Evolutionary conservation across 1,139 yeast genomes (phyloP), one percentile per base, ranked within the genome.

Genomic region (Debaryomyces nepalensis): DNA sequence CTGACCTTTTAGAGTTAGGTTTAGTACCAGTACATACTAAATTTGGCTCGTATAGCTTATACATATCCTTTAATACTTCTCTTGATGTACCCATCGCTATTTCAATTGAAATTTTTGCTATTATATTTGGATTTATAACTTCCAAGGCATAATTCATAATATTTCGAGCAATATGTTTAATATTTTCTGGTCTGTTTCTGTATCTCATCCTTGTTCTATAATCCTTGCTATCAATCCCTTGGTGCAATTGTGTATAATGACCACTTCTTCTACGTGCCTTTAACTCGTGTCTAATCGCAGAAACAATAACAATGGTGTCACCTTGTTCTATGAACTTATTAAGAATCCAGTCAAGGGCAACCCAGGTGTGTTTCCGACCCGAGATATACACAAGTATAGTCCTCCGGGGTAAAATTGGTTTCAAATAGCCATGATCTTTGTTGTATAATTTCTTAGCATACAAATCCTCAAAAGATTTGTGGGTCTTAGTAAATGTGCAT

Each of bases 311-410:
- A 2, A 86, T 63, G 6, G 81, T 74, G 57, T 86, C 95, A 5
- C 88, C 87, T 52, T 81, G 66, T 49, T 77, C 80, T 9, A 82
- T 58, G 12, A 82, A 64, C 33, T 68, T 64, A 33, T 66, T 68
- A 44, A 85, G 61, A 3, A 78, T 65, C 85, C 87, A 86, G 58
- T 86, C 95, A 37, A 86, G 63, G 0, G 89, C 83, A 3, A 84
- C 88, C 93, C 95, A 86, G 0, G 93, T 84, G 61, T 85, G 91
- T 35, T 69, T 74, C 46, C 91, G 68, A 1, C 89, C 95, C 47
- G 82, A 75, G 5, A 86, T 70, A 57, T 84, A 85, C 19, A 84
- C 82, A 52, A 86, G 55, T 6, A 85, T 70, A 2, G 76, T 75
- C 53, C 91, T 65, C 30, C 69, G 66, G 1, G 81, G 81, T 37